These are phyloP conservation scores for Tilletia walkeri DNA, from an alignment of 1,284 basidiomycete species.

Conservation along the genomic window DNA sequence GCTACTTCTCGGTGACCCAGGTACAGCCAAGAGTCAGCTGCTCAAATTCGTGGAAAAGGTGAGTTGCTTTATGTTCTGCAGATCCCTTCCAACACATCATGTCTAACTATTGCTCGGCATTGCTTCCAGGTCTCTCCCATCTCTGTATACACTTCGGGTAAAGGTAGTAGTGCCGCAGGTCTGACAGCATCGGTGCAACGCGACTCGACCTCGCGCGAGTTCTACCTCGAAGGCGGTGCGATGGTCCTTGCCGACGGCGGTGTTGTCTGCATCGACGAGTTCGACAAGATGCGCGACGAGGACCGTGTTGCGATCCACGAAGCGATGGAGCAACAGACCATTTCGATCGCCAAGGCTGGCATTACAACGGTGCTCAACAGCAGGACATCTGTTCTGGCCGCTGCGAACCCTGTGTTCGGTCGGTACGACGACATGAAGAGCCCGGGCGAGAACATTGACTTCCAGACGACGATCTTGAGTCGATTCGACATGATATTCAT, in stretches of 20 bases:
- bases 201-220: slow-evolving; percentile 90
- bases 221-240: slow-evolving; percentile 97
- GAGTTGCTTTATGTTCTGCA: background rate
- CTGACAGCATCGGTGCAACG: slow-evolving; percentile 96
- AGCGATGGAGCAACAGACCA: slow-evolving; percentile 99
- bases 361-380: slow-evolving; percentile 98
- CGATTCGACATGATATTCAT: slow-evolving; percentile 99
- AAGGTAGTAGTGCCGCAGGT: slow-evolving; percentile 96
- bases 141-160: slow-evolving; percentile 96
- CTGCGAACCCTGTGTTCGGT: slow-evolving; percentile 98
- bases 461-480: slow-evolving; percentile 96
- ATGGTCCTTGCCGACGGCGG: slow-evolving; percentile 99
- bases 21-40: slow-evolving; percentile 95
- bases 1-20: slow-evolving; percentile 89
- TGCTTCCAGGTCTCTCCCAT: slow-evolving; percentile 78
- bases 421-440: slow-evolving; percentile 96
- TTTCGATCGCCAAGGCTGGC: slow-evolving; percentile 98
- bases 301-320: slow-evolving; percentile 99
- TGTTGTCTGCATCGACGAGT: slow-evolving; percentile 99
- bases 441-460: slow-evolving; percentile 97
- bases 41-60: slow-evolving; percentile 99
- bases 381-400: slow-evolving; percentile 90
- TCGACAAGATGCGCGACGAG: slow-evolving; percentile 99
- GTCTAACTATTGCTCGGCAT: background rate
- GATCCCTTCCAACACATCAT: too few relatives aligned